Conservation (phyloP, 1,139 yeast species). For the Geotrichum fermentans region DNA sequence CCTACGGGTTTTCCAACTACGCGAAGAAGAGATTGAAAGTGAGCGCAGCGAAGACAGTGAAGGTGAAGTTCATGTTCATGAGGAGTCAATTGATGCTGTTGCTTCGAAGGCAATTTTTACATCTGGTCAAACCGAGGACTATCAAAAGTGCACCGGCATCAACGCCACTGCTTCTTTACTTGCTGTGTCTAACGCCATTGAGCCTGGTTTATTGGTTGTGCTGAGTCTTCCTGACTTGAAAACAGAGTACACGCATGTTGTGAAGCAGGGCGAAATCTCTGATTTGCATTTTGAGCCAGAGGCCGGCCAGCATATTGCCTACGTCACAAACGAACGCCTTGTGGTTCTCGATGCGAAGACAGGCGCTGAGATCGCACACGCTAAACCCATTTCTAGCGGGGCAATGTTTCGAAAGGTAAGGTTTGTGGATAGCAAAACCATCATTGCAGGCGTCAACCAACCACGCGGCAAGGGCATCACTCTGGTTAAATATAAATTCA, state of each 20-base stretch:
- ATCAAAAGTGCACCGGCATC: slow-evolving; percentile 30
- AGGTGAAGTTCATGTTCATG: slow-evolving; percentile 31
- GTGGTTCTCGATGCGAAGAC: slow-evolving; percentile 25
- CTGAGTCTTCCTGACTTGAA: not conserved
- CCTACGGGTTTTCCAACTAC: slow-evolving; percentile 58
- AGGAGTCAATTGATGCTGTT: slow-evolving; percentile 13
- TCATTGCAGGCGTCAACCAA: slow-evolving; percentile 53
- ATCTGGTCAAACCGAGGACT: slow-evolving; percentile 26
- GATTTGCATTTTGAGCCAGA: slow-evolving; percentile 27
- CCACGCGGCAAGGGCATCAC: slow-evolving; percentile 33
- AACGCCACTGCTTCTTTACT: slow-evolving; percentile 22
- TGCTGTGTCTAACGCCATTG: slow-evolving; percentile 22
- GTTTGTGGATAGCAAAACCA: slow-evolving; percentile 50
- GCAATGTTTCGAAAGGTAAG: slow-evolving; percentile 52
- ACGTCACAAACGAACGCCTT: slow-evolving; percentile 24
- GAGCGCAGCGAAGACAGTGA: slow-evolving; percentile 41
- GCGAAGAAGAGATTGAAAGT: slow-evolving; percentile 23
- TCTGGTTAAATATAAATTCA: slow-evolving; percentile 41
- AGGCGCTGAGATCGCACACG: slow-evolving; percentile 25
- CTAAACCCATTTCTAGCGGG: slow-evolving; percentile 13
- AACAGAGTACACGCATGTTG: slow-evolving; percentile 11
- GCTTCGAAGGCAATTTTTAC: slow-evolving; percentile 20
- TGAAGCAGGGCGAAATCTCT: slow-evolving; percentile 21
- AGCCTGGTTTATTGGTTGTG: slow-evolving; percentile 7
- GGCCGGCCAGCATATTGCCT: slow-evolving; percentile 27